phyloP scores from a whole-genome alignment of 352 stramenopile genomes.

The Elongisporangium anandrum region DNA sequence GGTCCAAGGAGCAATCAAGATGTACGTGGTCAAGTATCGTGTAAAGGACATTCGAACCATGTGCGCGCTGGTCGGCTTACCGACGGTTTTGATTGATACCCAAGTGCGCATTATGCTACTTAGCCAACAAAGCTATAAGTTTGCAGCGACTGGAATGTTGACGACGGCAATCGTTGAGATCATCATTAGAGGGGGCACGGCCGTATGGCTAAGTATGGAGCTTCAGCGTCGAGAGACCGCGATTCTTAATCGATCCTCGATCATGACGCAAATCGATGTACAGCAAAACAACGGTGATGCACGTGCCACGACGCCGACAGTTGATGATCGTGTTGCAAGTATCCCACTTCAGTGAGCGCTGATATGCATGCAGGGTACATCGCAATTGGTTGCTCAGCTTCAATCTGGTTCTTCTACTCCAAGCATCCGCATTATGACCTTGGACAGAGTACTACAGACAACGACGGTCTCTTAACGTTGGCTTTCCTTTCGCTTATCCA shows the following conservation, averaged over 20 bases:
- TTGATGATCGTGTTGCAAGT: background rate
- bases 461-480: conserved; percentile 4
- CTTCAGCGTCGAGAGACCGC: conserved; percentile 12
- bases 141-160: conserved; percentile 18
- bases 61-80: conserved; percentile 26
- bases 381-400: conserved; percentile 27
- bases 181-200: conserved; percentile 16
- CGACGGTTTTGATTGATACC: conserved; percentile 42
- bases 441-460: conserved; percentile 3
- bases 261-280: background rate
- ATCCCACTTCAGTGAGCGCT: conserved; percentile 9
- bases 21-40: conserved; percentile 16
- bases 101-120: conserved; percentile 34
- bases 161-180: conserved; percentile 29
- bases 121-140: conserved; percentile 14
- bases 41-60: conserved; percentile 33
- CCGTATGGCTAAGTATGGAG: conserved; percentile 13
- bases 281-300: conserved; percentile 14
- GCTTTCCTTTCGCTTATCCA: conserved; percentile 8
- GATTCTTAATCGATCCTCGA: background rate
- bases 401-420: conserved; percentile 28
- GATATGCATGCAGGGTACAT: conserved; percentile 47
- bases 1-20: conserved; percentile 25
- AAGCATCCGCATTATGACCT: conserved; percentile 24
- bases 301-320: conserved; percentile 2